These are phyloP conservation scores for Acanthamoeba healyi DNA, from an alignment of 208 protist genomes.

Conservation along the genomic window DNA sequence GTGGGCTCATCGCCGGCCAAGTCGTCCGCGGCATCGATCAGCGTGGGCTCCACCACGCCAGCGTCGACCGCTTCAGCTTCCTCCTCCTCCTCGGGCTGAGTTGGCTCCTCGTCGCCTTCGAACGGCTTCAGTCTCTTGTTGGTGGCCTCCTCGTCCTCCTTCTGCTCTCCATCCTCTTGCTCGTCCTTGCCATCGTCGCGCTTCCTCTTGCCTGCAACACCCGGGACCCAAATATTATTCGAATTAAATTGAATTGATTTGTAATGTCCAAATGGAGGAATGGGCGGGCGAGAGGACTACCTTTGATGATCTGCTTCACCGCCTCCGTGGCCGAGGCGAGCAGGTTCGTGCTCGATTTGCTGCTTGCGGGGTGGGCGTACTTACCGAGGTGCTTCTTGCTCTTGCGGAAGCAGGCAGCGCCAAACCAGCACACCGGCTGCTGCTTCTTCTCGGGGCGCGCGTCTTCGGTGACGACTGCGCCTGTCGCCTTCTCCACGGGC, in stretches of 20 bases:
- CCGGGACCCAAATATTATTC: neutral
- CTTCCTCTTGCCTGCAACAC: neutral
- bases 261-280: neutral
- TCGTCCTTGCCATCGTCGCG: neutral
- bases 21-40: neutral
- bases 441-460: neutral
- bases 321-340: neutral
- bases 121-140: neutral
- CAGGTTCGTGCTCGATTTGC: neutral
- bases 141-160: neutral
- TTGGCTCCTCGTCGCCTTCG: constrained; percentile 27
- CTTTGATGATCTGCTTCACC: neutral
- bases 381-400: neutral
- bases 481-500: too few species aligned
- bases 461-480: too few species aligned
- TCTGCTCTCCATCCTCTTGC: too few species aligned
- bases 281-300: too few species aligned
- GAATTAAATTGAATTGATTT: neutral
- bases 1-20: neutral
- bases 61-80: neutral
- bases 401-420: constrained; percentile 20
- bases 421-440: constrained; percentile 26
- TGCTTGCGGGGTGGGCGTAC: neutral
- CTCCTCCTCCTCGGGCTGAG: neutral
- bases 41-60: neutral